phyloP scores from a whole-genome alignment of 768 basidiomycete species.

The Boletus sensibilis region DNA sequence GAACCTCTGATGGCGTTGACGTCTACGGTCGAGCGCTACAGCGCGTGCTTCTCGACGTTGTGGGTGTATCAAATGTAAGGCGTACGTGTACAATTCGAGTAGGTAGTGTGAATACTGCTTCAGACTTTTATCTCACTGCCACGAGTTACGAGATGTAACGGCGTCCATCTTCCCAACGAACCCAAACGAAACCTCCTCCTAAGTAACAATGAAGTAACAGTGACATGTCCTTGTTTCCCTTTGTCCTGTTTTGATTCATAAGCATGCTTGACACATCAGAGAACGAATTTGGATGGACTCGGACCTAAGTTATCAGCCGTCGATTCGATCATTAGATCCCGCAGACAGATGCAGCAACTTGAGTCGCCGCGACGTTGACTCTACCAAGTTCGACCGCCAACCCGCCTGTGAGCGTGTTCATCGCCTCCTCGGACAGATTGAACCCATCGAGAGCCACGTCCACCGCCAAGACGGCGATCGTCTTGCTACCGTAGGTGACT shows the following conservation, averaged over 20 bases:
- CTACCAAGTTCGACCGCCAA: slow-evolving; percentile 48
- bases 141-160: background rate
- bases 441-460: slow-evolving; percentile 37
- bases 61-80: slow-evolving; percentile 46
- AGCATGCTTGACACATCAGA: background rate
- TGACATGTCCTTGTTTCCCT: background rate
- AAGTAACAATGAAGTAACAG: background rate
- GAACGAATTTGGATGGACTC: background rate
- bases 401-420: slow-evolving; percentile 52
- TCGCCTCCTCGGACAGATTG: slow-evolving; percentile 50
- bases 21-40: slow-evolving; percentile 50
- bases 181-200: too few relatives aligned
- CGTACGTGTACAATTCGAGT: background rate
- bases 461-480: slow-evolving; percentile 28
- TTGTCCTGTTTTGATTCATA: background rate
- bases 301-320: background rate
- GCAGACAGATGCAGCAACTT: slow-evolving; percentile 49
- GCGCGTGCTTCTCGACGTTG: slow-evolving; percentile 45
- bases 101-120: background rate
- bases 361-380: slow-evolving; percentile 41
- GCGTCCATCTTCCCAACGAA: background rate
- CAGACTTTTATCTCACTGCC: too few relatives aligned
- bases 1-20: slow-evolving; percentile 61
- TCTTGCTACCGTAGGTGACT: slow-evolving; percentile 25
- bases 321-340: slow-evolving; percentile 29